Percentiles rank a stretch among this genome's conserved stretches.
Evolutionary conservation across 768 basidiomycete genomes (phyloP).

Genomic region (Leccinellum luteum): DNA sequence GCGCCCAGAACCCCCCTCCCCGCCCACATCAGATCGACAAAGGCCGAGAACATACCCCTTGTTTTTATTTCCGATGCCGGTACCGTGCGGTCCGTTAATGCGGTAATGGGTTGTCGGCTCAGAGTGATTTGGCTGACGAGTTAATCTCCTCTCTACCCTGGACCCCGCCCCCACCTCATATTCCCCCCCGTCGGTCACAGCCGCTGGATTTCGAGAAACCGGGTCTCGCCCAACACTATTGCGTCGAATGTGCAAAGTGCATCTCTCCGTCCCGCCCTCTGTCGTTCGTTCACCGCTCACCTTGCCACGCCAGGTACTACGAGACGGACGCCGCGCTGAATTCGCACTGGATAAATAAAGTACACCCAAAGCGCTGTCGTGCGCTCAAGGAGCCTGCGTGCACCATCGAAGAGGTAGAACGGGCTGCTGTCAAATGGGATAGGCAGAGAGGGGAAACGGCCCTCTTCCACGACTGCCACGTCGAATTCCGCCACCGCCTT

Average conservation of each 20-base stretch:
- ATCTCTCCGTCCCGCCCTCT: conserved; percentile 14
- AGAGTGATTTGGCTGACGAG: conserved; percentile 8
- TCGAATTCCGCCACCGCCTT: conserved; percentile 14
- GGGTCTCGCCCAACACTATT: conserved; percentile 92
- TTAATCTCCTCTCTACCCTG: conserved; percentile 12
- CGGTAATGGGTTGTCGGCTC: no score
- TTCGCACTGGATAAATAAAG: conserved; percentile 84
- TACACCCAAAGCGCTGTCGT: conserved; percentile 88
- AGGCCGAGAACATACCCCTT: no score
- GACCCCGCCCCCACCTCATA: conserved; percentile 14
- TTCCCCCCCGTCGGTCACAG: conserved; percentile 37
- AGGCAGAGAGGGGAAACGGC: conserved; percentile 56
- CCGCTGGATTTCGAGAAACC: conserved; percentile 85
- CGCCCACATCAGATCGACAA: no score
- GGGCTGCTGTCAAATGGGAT: conserved; percentile 67
- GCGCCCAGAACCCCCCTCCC: no score
- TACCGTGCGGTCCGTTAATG: no score
- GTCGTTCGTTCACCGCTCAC: not conserved
- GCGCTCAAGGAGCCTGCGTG: conserved; percentile 83
- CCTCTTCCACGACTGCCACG: conserved; percentile 20
- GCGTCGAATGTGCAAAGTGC: conserved; percentile 93
- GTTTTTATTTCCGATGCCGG: no score
- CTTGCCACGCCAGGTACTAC: conserved; percentile 53
- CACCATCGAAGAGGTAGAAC: conserved; percentile 87
- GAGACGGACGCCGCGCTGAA: conserved; percentile 80